phyloP scores from a whole-genome alignment of 2,329 filamentous ascomycete genomes.

The Aureobasidium sp. region DNA sequence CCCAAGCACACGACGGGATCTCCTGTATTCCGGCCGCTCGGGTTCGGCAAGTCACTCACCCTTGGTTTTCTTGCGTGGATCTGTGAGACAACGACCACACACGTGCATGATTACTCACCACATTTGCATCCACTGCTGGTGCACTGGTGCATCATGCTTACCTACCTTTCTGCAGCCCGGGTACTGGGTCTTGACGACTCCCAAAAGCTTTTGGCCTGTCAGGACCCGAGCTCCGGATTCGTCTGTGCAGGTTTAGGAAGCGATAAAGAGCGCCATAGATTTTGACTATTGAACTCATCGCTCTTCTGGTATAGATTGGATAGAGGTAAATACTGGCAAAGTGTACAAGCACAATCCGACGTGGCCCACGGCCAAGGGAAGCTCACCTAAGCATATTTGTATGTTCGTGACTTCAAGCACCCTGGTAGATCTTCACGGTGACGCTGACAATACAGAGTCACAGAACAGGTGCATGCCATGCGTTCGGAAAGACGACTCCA shows the following conservation, averaged over 20 bases:
- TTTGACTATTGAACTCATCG: neutral
- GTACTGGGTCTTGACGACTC: neutral
- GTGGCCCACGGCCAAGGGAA: neutral
- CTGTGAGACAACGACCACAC: neutral
- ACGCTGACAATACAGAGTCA: neutral
- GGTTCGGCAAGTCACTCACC: neutral
- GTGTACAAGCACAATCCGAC: neutral
- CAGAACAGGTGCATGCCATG: neutral
- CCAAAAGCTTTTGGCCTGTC: neutral
- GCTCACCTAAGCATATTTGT: neutral
- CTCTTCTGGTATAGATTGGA: neutral
- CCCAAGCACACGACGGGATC: constrained; percentile 10
- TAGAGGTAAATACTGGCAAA: neutral
- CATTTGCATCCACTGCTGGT: neutral
- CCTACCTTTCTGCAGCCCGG: neutral
- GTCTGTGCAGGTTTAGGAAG: neutral
- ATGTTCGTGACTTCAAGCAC: neutral
- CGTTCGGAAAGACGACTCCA: neutral
- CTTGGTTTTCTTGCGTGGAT: neutral
- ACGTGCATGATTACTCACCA: constrained; percentile 1
- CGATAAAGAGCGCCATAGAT: neutral
- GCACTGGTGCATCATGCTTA: neutral
- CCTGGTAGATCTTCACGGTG: neutral
- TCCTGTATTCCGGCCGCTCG: neutral
- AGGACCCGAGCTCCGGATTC: neutral